Evolutionary conservation across 805 yeast species (phyloP).

Genomic region (Candida oleophila): DNA sequence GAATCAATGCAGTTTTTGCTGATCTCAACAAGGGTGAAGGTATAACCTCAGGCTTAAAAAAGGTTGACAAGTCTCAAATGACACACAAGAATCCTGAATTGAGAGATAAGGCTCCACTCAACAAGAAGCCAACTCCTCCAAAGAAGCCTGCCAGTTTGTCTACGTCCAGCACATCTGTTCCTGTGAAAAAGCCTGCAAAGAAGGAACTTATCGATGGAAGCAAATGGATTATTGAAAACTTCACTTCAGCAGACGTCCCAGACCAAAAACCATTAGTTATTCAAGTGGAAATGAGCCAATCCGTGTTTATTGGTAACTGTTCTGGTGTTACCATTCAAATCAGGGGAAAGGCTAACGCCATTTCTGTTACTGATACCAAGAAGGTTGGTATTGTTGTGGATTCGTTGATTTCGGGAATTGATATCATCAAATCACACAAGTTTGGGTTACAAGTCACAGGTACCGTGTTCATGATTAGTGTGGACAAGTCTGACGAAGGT

Average conservation of each 20-base stretch:
- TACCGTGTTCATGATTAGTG: conserved; percentile 75
- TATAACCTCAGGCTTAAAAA: conserved; percentile 82
- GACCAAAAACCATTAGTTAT: conserved; percentile 61
- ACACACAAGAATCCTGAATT: conserved; percentile 88
- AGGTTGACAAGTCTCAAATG: conserved; percentile 91
- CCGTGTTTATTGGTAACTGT: conserved; percentile 86
- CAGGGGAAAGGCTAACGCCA: conserved; percentile 88
- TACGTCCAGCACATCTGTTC: conserved; percentile 45
- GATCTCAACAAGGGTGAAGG: conserved; percentile 82
- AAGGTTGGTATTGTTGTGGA: conserved; percentile 81
- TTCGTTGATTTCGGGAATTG: conserved; percentile 82
- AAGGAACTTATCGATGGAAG: conserved; percentile 81
- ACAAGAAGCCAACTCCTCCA: conserved; percentile 71
- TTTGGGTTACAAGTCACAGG: conserved; percentile 87
- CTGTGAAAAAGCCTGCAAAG: conserved; percentile 35
- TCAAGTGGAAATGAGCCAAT: conserved; percentile 82
- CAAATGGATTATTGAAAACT: conserved; percentile 83
- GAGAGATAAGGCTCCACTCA: conserved; percentile 52
- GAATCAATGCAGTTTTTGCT: conserved; percentile 89
- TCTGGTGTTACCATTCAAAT: conserved; percentile 70
- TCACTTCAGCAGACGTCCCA: conserved; percentile 45
- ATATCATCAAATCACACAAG: conserved; percentile 74
- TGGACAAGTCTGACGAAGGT: conserved; percentile 89
- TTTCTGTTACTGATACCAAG: conserved; percentile 71
- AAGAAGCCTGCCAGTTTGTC: conserved; percentile 73